Conservation (phyloP, 176 grass and related monocot genomes). For the Miscanthus lutarioriparius region DNA sequence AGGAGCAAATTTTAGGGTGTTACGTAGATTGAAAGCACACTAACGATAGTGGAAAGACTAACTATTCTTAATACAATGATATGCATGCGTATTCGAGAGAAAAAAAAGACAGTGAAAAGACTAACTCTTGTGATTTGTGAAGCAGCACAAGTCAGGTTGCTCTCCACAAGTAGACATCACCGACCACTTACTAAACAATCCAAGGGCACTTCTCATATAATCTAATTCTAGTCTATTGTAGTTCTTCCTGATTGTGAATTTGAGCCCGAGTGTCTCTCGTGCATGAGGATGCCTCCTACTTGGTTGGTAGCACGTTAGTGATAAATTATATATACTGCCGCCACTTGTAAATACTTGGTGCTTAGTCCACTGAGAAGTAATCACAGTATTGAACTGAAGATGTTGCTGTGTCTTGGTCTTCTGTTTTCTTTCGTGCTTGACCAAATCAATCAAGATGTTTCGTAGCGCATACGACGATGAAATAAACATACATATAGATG, state of each 20-base stretch:
- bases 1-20: no score
- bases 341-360: not conserved
- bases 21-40: no score
- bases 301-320: not conserved
- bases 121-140: no score
- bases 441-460: not conserved
- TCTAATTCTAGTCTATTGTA: not conserved
- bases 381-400: not conserved
- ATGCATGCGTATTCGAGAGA: no score
- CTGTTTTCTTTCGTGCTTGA: not conserved
- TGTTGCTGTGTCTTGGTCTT: not conserved
- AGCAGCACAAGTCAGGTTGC: no score
- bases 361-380: not conserved
- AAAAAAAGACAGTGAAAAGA: no score
- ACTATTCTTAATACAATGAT: no score
- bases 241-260: not conserved
- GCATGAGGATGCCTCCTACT: not conserved
- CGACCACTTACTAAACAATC: no score
- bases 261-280: not conserved
- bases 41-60: no score
- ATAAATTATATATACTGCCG: not conserved
- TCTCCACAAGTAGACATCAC: no score
- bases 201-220: no score
- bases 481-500: not conserved
- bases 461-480: not conserved